A percentile compares a stretch with the other conserved stretches of the same genome.
Evolutionary conservation across 352 stramenopile species (phyloP).

Genomic region (Pythium grandisporangium): DNA sequence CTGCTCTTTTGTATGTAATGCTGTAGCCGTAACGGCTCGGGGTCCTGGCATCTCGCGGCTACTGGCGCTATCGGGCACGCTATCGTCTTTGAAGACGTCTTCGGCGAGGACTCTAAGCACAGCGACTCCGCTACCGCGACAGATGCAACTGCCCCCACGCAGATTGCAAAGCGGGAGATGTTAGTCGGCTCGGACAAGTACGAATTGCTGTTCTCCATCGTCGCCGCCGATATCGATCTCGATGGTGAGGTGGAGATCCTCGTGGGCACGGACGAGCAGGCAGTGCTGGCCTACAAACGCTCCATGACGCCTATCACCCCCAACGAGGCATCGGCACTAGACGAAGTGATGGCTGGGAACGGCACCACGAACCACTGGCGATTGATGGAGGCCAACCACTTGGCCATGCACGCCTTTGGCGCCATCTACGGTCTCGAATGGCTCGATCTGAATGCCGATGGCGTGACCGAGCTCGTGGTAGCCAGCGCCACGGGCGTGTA

Average conservation of each 20-base stretch:
- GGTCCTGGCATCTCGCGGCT: slow-evolving; percentile 39
- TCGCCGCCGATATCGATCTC: slow-evolving; percentile 49
- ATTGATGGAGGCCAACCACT: too few relatives aligned
- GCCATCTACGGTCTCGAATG: slow-evolving; percentile 65
- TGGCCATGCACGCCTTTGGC: slow-evolving; percentile 52
- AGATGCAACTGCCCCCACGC: too few relatives aligned
- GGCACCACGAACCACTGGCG: too few relatives aligned
- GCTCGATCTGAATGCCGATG: slow-evolving; percentile 58
- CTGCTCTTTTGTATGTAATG: too few relatives aligned
- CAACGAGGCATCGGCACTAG: too few relatives aligned
- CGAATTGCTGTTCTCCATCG: slow-evolving; percentile 49
- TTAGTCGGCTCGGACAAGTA: slow-evolving; percentile 43
- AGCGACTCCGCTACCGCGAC: too few relatives aligned
- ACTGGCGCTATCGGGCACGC: slow-evolving; percentile 54
- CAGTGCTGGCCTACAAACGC: slow-evolving; percentile 50
- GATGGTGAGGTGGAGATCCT: slow-evolving; percentile 51
- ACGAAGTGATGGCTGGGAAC: too few relatives aligned
- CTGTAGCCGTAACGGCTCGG: neutral
- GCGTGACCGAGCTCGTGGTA: slow-evolving; percentile 48
- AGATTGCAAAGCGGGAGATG: slow-evolving; percentile 8
- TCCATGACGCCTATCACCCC: too few relatives aligned
- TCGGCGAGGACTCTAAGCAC: slow-evolving; percentile 16
- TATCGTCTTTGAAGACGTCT: slow-evolving; percentile 44
- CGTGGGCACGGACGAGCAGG: slow-evolving; percentile 48
- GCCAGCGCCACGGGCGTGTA: slow-evolving; percentile 62